Evolutionary conservation across 2,329 filamentous ascomycete genomes (phyloP).

Genomic region (Colletotrichum falcatum): DNA sequence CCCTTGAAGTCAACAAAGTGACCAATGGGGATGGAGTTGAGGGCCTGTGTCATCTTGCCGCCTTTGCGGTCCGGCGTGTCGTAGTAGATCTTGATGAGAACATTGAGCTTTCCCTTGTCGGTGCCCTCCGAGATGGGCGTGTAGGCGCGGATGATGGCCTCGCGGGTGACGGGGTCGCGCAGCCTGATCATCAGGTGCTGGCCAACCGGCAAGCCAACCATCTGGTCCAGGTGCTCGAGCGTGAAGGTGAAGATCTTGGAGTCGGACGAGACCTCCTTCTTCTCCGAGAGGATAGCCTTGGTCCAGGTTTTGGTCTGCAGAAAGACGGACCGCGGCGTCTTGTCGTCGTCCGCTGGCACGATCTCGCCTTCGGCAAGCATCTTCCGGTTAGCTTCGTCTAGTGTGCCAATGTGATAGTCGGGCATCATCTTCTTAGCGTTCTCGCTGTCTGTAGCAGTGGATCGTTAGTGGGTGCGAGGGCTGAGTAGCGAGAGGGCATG

Average conservation of each 20-base stretch:
- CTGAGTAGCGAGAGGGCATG: background rate
- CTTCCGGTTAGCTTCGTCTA: constrained; percentile 69
- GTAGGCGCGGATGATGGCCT: constrained; percentile 86
- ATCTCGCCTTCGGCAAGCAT: constrained; percentile 62
- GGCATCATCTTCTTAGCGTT: constrained; percentile 93
- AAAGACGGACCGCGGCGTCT: constrained; percentile 68
- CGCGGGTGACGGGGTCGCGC: constrained; percentile 75
- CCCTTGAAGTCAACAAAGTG: constrained; percentile 87
- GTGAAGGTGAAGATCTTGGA: constrained; percentile 85
- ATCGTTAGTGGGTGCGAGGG: background rate
- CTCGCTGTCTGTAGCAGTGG: constrained; percentile 77
- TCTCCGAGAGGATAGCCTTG: constrained; percentile 76
- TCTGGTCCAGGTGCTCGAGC: constrained; percentile 77
- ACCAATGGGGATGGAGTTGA: constrained; percentile 79
- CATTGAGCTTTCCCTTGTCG: constrained; percentile 73
- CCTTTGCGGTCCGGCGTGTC: constrained; percentile 68
- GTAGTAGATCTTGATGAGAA: constrained; percentile 87
- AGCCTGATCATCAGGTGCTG: constrained; percentile 90
- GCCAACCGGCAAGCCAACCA: constrained; percentile 82
- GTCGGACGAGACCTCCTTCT: constrained; percentile 79
- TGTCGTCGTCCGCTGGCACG: constrained; percentile 50
- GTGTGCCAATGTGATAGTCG: constrained; percentile 83
- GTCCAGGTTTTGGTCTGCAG: constrained; percentile 79
- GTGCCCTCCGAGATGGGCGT: constrained; percentile 79
- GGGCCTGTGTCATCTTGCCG: constrained; percentile 84